Conservation (phyloP, 2,329 filamentous ascomycete genomes). For the Beauveria sp. region DNA sequence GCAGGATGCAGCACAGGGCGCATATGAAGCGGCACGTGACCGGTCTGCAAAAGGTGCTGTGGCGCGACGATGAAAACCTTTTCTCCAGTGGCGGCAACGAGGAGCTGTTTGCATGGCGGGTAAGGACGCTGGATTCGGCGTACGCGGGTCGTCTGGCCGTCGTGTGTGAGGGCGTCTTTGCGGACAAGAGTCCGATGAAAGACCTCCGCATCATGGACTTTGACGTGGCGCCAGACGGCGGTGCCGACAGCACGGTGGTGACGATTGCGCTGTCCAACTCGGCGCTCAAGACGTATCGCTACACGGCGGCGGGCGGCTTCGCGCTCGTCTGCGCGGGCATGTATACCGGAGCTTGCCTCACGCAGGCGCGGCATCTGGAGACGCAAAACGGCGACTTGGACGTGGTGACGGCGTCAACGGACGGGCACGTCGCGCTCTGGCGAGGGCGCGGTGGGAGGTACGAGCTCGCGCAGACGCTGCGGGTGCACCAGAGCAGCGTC, state of each 20-base stretch:
- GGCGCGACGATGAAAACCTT: conserved; percentile 64
- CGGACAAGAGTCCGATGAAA: conserved; percentile 40
- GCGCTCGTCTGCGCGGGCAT: conserved; percentile 42
- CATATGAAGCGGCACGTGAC: conserved; percentile 72
- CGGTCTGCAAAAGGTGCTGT: conserved; percentile 74
- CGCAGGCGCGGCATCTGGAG: conserved; percentile 47
- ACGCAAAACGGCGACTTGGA: conserved; percentile 22
- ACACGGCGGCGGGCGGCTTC: conserved; percentile 36
- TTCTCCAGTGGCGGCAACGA: conserved; percentile 84
- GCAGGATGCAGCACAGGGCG: conserved; percentile 42
- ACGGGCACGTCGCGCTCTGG: conserved; percentile 67
- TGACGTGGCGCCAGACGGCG: conserved; percentile 38
- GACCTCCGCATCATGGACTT: conserved; percentile 82
- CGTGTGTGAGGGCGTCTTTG: conserved; percentile 47
- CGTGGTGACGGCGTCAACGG: conserved; percentile 68
- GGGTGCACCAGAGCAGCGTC: conserved; percentile 73
- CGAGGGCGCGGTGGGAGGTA: conserved; percentile 17
- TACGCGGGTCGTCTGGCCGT: conserved; percentile 43
- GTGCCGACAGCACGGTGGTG: conserved; percentile 38
- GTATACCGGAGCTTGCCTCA: conserved; percentile 71
- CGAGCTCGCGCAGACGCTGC: conserved; percentile 25
- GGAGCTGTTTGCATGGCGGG: conserved; percentile 80
- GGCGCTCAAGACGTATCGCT: conserved; percentile 55
- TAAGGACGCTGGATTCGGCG: conserved; percentile 45
- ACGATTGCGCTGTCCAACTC: conserved; percentile 81